A percentile compares a stretch with the other conserved stretches of the same genome.
phyloP scores from a whole-genome alignment of 2,329 filamentous ascomycete genomes.

The Didymosphaeria variabile region DNA sequence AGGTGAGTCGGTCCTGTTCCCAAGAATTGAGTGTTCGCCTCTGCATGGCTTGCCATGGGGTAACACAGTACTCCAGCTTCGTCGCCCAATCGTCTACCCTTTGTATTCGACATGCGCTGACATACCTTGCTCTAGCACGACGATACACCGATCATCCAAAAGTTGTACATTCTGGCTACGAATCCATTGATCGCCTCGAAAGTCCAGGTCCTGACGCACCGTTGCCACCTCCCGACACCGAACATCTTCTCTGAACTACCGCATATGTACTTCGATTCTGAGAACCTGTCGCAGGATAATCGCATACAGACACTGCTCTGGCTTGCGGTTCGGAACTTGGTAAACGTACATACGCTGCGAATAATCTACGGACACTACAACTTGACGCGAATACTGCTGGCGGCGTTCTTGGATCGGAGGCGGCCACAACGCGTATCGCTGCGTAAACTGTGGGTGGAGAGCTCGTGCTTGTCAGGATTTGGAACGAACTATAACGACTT shows the following conservation, averaged over 20 bases:
- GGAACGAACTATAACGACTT: slow-evolving; percentile 27
- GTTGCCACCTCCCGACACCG: slow-evolving; percentile 57
- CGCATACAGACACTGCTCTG: slow-evolving; percentile 51
- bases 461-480: slow-evolving; percentile 48
- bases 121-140: slow-evolving; percentile 30
- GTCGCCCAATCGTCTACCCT: neutral
- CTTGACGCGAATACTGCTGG: slow-evolving; percentile 51
- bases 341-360: slow-evolving; percentile 54
- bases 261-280: slow-evolving; percentile 49
- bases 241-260: slow-evolving; percentile 56
- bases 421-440: slow-evolving; percentile 42
- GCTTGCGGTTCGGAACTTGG: slow-evolving; percentile 52
- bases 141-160: slow-evolving; percentile 55
- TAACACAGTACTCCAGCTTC: neutral
- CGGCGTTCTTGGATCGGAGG: slow-evolving; percentile 50
- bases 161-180: slow-evolving; percentile 53
- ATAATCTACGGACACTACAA: slow-evolving; percentile 56
- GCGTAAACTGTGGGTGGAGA: slow-evolving; percentile 57
- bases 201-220: slow-evolving; percentile 55
- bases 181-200: slow-evolving; percentile 53
- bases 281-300: slow-evolving; percentile 51
- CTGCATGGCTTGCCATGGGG: neutral
- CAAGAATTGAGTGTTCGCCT: neutral
- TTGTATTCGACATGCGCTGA: neutral
- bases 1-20: slow-evolving; percentile 13